Evolutionary conservation across 2,329 filamentous ascomycete species (phyloP).

Genomic region (Phialophora expanda): DNA sequence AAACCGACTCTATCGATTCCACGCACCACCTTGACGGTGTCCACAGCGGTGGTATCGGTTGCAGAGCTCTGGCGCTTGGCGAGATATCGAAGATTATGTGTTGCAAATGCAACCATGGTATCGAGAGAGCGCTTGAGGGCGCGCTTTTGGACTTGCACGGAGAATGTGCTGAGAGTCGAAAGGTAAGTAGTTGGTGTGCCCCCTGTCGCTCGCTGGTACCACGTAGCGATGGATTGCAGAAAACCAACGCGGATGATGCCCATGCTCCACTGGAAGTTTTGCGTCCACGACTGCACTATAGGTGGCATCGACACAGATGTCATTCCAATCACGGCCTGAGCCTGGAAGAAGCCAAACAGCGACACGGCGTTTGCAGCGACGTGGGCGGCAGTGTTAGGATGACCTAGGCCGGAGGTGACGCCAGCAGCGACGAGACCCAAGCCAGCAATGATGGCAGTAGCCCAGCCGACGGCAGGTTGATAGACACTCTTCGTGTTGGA

Average conservation of each 20-base stretch:
- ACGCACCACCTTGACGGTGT: slow-evolving; percentile 63
- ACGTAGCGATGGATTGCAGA: slow-evolving; percentile 85
- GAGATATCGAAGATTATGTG: slow-evolving; percentile 43
- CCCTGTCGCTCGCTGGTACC: slow-evolving; percentile 94
- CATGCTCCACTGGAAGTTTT: slow-evolving; percentile 99
- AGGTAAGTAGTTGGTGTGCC: slow-evolving; percentile 81
- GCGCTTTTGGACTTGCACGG: slow-evolving; percentile 78
- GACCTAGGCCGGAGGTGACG: slow-evolving; percentile 84
- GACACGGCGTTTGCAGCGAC: slow-evolving; percentile 91
- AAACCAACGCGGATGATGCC: slow-evolving; percentile 89
- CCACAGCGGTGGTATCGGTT: slow-evolving; percentile 56
- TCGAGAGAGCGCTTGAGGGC: slow-evolving; percentile 54
- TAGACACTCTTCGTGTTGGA: slow-evolving; percentile 94
- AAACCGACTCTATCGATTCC: slow-evolving; percentile 92
- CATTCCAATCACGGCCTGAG: slow-evolving; percentile 88
- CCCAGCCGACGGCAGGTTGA: slow-evolving; percentile 85
- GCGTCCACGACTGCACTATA: slow-evolving; percentile 89
- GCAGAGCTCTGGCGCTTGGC: slow-evolving; percentile 59
- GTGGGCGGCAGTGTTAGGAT: slow-evolving; percentile 92
- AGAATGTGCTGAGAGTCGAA: slow-evolving; percentile 73
- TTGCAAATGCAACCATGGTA: slow-evolving; percentile 36
- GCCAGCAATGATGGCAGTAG: slow-evolving; percentile 84
- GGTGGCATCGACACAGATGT: slow-evolving; percentile 81
- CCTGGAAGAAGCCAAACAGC: slow-evolving; percentile 94
- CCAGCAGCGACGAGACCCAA: slow-evolving; percentile 83